Evolutionary conservation across 805 yeast genomes (phyloP).

Genomic region (Geotrichum ghanense): DNA sequence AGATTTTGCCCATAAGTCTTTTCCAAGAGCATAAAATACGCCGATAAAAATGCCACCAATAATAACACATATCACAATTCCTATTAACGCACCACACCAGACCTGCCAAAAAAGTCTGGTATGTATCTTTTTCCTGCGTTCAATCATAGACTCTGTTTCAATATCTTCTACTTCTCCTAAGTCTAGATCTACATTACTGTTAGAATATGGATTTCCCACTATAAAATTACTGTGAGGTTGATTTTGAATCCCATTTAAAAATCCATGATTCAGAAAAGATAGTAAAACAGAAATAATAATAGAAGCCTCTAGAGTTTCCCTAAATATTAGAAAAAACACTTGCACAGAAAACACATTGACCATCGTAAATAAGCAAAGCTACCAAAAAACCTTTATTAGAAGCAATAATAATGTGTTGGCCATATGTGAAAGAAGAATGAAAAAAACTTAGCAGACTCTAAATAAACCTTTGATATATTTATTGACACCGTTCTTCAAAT

Average conservation of each 20-base stretch:
- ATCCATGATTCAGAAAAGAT: conserved; percentile 84
- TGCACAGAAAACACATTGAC: conserved; percentile 47
- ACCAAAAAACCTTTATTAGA: background rate
- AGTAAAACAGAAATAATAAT: conserved; percentile 82
- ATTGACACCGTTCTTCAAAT: too few relatives aligned
- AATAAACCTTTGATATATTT: too few relatives aligned
- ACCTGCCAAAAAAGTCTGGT: conserved; percentile 63
- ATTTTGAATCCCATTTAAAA: too few relatives aligned
- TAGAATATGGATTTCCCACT: too few relatives aligned
- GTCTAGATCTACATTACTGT: too few relatives aligned
- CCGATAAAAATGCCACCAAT: conserved; percentile 94
- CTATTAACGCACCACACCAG: conserved; percentile 70
- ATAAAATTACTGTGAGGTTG: too few relatives aligned
- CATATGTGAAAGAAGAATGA: too few relatives aligned
- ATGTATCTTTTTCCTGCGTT: conserved; percentile 39
- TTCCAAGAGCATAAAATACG: conserved; percentile 70
- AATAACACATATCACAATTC: conserved; percentile 66
- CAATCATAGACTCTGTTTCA: too few relatives aligned
- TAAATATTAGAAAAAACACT: conserved; percentile 80
- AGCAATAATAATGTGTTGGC: background rate
- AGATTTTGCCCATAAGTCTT: conserved; percentile 73
- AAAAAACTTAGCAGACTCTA: too few relatives aligned
- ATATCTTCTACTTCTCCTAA: too few relatives aligned
- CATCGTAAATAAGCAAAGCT: conserved; percentile 28
- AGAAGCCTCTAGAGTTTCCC: conserved; percentile 91